Base-by-base conservation (phyloP, 176 grass and related monocot species). In the Ampelocalamus luodianensis region DNA sequence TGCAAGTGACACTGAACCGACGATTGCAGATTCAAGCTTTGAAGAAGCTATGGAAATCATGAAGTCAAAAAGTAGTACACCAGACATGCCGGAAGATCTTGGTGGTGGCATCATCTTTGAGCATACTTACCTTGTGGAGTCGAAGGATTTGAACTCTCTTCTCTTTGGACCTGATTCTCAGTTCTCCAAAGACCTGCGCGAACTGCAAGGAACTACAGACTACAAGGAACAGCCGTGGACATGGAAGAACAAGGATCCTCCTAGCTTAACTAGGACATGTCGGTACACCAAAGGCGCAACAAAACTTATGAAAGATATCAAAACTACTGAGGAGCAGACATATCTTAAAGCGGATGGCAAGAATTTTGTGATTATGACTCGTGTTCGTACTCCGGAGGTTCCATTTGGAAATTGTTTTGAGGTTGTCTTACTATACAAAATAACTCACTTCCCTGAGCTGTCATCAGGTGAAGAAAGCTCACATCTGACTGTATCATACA, bases 341-440 rank as follows among this genome's bases (percentile, higher is more conserved):
- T 98, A 95, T 80, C 65, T 98, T 23, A 90, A 90, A 88, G 91
- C 89, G 40, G 87, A 98, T 84, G 91, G 89, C 22, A 88, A 89
- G 69, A 87, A 53, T 67, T 98, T 92, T 74, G 83, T 79, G 27
- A 59, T 95, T 66, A 80, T 85, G 81, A 85, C 81, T 50, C 83
- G 83, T 15, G 96, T 90, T 42, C 75, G 79, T 66, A 98, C 91
- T 10, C 96, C 93, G 3, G 93, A 95, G 48, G 91, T 98, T 46
- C 89, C 93, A 55, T 95, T 89, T 85, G 96, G 96, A 4, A 90
- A 98, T 71, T 98, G 89, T 84, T 98, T 98, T 85, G 87, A 79
- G 74, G 91, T 95, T 78, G 62, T 85, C 68, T 69, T 98, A 50
- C 85, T 95, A 14, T 95, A 95, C 83, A 95, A 92, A 75, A 95